Evolutionary conservation across 2,329 filamentous ascomycete species (phyloP), one percentile per base, ranked within the genome.

Genomic region (Iodosphaeria phyllophila): DNA sequence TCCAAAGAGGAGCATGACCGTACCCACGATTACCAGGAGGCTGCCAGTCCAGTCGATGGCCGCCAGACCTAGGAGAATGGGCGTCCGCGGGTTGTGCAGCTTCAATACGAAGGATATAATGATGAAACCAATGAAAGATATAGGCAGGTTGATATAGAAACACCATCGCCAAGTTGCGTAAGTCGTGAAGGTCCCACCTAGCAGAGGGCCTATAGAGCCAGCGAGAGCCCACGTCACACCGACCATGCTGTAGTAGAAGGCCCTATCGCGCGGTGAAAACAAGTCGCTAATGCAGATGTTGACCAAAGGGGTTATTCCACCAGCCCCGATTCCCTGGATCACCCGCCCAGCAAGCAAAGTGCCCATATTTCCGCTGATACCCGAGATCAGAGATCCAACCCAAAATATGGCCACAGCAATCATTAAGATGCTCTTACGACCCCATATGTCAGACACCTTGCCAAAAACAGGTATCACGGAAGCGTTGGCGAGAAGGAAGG

Each of bases 1-100:
- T 1, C 82, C 84, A 20, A 92, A 68, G 4, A 92, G 65, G 34
- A 92, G 59, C 78, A 92, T 86, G 12, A 91, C 56, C 0, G 78
- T 84, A 12, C 74, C 79, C 20, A 75, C 76, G 13, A 84, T 63
- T 42, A 91, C 67, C 16, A 62, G 48, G 4, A 60, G 9, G 28
- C 54, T 62, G 18, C 63, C 63, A 0, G 54, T 32, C 64, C 64
- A 71, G 45, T 71, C 65, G 22, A 71, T 56, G 11, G 73, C 72
- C 16, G 63, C 58, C 5, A 80, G 50, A 1, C 74, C 75, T 25
- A 70, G 46, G 25, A 55, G 48, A 8, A 77, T 42, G 0, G 69
- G 60, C 0, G 74, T 79, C 27, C 59, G 58, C 1, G 74, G 74
- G 17, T 71, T 75, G 42, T 78, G 67, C 13, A 80, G 48, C 40